These are phyloP conservation scores for Neofusicoccum sp. DNA, from an alignment of 2,329 filamentous ascomycete genomes.

Conservation along the genomic window DNA sequence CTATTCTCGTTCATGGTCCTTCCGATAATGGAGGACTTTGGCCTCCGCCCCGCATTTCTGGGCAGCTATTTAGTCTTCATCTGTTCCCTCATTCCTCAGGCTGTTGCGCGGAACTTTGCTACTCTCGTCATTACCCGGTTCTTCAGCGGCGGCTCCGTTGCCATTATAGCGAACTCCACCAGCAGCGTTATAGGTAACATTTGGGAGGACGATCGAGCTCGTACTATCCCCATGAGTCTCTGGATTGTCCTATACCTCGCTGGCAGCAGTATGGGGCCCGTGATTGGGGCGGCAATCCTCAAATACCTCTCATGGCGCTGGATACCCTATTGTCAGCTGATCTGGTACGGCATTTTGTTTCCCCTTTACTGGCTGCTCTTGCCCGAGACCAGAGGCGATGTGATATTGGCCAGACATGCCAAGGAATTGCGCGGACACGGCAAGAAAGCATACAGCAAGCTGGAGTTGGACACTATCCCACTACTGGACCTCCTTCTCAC, in stretches of 20 bases:
- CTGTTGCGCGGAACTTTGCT: conserved; percentile 41
- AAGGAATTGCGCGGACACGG: conserved; percentile 32
- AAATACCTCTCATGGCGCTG: conserved; percentile 39
- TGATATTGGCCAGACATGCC: conserved; percentile 48
- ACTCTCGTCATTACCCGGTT: conserved; percentile 42
- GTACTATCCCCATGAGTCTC: conserved; percentile 38
- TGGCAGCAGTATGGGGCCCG: conserved; percentile 40
- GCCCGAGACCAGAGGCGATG: conserved; percentile 50
- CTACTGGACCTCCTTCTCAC: conserved; percentile 36
- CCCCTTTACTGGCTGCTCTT: conserved; percentile 44
- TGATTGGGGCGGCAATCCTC: conserved; percentile 38
- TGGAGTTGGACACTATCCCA: conserved; percentile 38
- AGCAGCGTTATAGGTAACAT: conserved; percentile 43
- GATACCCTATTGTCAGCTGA: conserved; percentile 44
- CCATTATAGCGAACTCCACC: conserved; percentile 39
- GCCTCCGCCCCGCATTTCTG: conserved; percentile 35
- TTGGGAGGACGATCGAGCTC: conserved; percentile 35
- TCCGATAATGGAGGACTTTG: conserved; percentile 42
- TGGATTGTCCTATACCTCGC: conserved; percentile 39
- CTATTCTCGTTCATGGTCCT: conserved; percentile 40
- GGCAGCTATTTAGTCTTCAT: conserved; percentile 38
- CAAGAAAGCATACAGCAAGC: conserved; percentile 32
- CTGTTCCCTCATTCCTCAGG: conserved; percentile 43
- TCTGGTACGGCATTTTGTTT: conserved; percentile 46
- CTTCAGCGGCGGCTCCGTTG: conserved; percentile 41